Evolutionary conservation across 2,329 filamentous ascomycete species (phyloP), one percentile per base, ranked within the genome.

Genomic region (Colletotrichum coccodes): DNA sequence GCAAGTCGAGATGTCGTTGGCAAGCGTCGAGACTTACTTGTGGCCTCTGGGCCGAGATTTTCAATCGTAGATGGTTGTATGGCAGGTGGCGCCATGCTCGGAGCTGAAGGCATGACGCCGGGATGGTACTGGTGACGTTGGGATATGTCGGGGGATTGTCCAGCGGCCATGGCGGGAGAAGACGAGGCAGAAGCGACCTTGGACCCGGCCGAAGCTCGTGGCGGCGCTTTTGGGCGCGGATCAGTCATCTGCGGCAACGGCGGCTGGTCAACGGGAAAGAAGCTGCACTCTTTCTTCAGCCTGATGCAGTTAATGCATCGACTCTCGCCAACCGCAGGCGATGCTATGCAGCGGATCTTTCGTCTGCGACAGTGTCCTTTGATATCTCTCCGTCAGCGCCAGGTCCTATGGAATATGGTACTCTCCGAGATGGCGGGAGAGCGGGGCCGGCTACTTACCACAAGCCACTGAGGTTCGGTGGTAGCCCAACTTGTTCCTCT

Each of bases 401-500:
- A 40, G n/a, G 14, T 56, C 26, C 21, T 49, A 47, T 40, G 30
- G 61, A 49, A 18, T 63, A 7, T 21, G 11, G n/a, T 9, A 42
- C 32, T 18, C 6, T 47, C 30, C 28, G 28, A 23, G 23, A 60
- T 9, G 21, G 30, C 30, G 59, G 44, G 52, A 44, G 14, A 52
- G 52, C 57, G 38, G 34, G 52, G 56, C 53, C 56, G 72, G 58
- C 54, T 46, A 90, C 95, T 89, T 88, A 98, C 95, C 92, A 84
- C 95, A 98, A 74, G 95, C 96, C 74, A 98, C 94, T 50, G 95
- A 97, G 40, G 94, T 97, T 76, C 95, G 90, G 83, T 98, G 95
- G 78, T 98, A 98, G 44, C 95, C 95, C 70, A 98, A 86, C 81
- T 97, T 98, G 80, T 97, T 98, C 77, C 95, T 90, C 70, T 83